A percentile compares a stretch with the other conserved stretches of the same genome.
Evolutionary conservation across 805 yeast genomes (phyloP).

Genomic region (Kuraishia cidri): DNA sequence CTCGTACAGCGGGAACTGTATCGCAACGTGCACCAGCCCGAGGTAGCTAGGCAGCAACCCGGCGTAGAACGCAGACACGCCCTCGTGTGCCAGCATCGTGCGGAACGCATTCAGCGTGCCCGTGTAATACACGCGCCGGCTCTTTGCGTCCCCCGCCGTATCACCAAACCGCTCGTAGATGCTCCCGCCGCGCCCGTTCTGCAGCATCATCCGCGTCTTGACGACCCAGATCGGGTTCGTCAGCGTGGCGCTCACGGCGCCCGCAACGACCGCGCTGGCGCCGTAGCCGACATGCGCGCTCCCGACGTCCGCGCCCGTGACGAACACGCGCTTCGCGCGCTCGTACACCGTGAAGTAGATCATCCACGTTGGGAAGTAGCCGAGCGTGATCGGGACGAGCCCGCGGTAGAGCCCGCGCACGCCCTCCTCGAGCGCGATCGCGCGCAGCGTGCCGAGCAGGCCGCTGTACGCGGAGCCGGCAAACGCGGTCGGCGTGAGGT

Average conservation of each 20-base stretch:
- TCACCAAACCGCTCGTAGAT: conserved; percentile 22
- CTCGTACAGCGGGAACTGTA: conserved; percentile 93
- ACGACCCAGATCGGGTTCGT: conserved; percentile 98
- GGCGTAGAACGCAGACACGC: conserved; percentile 71
- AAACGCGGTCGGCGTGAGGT: conserved; percentile 4
- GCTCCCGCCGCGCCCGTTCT: conserved; percentile 40
- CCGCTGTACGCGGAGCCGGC: conserved; percentile 39
- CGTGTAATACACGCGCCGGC: conserved; percentile 35
- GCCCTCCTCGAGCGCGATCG: conserved; percentile 75
- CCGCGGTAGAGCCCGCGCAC: conserved; percentile 81
- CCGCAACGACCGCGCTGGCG: conserved; percentile 75
- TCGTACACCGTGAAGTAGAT: conserved; percentile 91
- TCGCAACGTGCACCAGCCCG: conserved; percentile 89
- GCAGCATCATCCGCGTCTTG: conserved; percentile 89
- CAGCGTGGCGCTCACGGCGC: conserved; percentile 71
- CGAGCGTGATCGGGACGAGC: conserved; percentile 82
- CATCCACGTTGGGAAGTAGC: conserved; percentile 97
- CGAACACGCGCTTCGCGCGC: conserved; percentile 28
- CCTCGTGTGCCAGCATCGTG: conserved; percentile 75
- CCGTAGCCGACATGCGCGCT: conserved; percentile 25
- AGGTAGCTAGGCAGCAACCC: conserved; percentile 87
- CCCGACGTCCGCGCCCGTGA: conserved; percentile 14
- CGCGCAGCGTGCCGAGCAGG: conserved; percentile 49
- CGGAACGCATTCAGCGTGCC: conserved; percentile 81
- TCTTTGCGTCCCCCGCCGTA: conserved; percentile 5